Evolutionary conservation across 768 basidiomycete species (phyloP).

Genomic region (Ramaria sp.): DNA sequence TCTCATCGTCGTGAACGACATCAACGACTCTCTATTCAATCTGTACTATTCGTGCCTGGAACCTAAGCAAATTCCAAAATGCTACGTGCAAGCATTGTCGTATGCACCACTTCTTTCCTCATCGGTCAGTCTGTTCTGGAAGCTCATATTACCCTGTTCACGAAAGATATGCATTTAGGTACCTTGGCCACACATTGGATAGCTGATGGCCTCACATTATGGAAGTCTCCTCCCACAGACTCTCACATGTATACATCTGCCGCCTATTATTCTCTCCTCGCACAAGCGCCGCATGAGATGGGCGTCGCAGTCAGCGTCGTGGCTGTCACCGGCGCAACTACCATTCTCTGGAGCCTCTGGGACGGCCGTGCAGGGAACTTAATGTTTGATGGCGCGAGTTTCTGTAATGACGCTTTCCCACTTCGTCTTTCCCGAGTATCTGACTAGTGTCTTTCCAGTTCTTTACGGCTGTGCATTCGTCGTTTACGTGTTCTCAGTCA

Average conservation of each 20-base stretch:
- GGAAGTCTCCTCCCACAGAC: constrained; percentile 79
- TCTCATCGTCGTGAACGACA: no score
- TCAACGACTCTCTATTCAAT: no score
- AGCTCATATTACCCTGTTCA: constrained; percentile 1
- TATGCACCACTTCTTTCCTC: constrained; percentile 70
- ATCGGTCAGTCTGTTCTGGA: constrained; percentile 40
- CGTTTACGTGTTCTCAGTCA: constrained; percentile 66
- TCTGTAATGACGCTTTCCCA: constrained; percentile 47
- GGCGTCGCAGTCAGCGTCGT: constrained; percentile 45
- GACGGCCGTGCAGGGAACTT: constrained; percentile 74
- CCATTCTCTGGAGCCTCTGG: constrained; percentile 67
- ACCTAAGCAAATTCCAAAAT: constrained; percentile 34
- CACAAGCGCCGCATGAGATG: constrained; percentile 47
- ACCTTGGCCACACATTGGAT: constrained; percentile 85
- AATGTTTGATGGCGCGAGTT: constrained; percentile 87
- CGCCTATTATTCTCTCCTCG: constrained; percentile 68
- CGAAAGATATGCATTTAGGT: constrained; percentile 30
- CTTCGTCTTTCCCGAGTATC: not conserved
- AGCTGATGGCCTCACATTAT: constrained; percentile 82
- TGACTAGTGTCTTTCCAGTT: constrained; percentile 33
- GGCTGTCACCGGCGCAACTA: constrained; percentile 41
- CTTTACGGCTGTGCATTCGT: constrained; percentile 60
- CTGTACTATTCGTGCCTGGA: not conserved
- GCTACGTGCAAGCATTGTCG: constrained; percentile 60
- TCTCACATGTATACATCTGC: constrained; percentile 76